These are phyloP conservation scores for Paradendryphiella salina DNA, from an alignment of 2,329 filamentous ascomycete species.

Conservation along the genomic window DNA sequence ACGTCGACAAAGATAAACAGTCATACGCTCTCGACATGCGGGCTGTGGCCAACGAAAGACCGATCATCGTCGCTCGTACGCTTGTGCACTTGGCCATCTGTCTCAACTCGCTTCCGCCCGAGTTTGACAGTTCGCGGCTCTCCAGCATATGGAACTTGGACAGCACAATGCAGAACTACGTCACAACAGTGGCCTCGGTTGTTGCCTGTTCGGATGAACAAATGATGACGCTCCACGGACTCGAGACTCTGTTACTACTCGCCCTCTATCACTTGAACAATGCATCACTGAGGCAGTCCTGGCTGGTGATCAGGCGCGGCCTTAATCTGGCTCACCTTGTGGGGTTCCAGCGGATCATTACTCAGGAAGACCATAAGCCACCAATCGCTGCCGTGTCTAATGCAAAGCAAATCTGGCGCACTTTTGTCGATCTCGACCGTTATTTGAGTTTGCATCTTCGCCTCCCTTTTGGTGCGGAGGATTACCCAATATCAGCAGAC, in stretches of 20 bases:
- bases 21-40: conserved; percentile 42
- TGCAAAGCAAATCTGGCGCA: conserved; percentile 37
- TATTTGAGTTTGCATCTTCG: conserved; percentile 43
- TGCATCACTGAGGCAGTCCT: conserved; percentile 39
- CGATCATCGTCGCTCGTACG: conserved; percentile 41
- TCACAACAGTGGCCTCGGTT: conserved; percentile 35
- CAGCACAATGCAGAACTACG: conserved; percentile 40
- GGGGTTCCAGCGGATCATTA: conserved; percentile 44
- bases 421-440: conserved; percentile 38
- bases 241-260: conserved; percentile 41
- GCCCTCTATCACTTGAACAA: conserved; percentile 38
- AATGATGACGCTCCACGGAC: conserved; percentile 43
- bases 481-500: conserved; percentile 33
- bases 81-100: conserved; percentile 43
- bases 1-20: conserved; percentile 36
- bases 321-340: conserved; percentile 43
- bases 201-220: conserved; percentile 40
- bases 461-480: conserved; percentile 41
- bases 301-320: conserved; percentile 41
- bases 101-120: conserved; percentile 39
- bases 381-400: conserved; percentile 33
- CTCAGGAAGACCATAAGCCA: conserved; percentile 22
- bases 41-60: conserved; percentile 32
- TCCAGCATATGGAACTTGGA: conserved; percentile 40
- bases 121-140: conserved; percentile 36